Base-by-base conservation (phyloP, 169 alveolate genomes). In the Amoebophrya sp. region DNA sequence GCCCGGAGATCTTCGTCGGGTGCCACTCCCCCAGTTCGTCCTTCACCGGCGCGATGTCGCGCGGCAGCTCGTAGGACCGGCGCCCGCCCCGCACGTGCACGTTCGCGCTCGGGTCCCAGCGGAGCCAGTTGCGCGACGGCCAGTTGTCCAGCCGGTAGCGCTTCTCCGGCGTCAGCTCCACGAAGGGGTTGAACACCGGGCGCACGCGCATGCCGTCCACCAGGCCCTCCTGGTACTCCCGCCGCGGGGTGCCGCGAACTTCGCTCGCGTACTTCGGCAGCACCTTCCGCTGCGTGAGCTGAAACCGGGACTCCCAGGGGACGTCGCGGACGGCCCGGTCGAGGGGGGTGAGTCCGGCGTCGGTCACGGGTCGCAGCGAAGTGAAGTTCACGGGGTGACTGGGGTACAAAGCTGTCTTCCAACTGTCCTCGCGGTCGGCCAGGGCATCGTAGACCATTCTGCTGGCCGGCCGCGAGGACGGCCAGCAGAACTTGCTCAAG, bases 21-120 rank as follows among this genome's bases (percentile, higher is more conserved):
- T 96, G 98, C 93, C 95, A 94, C 48, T 94, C 96, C 26, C 98
- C 98, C 0, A 96, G 94, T 90, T 96, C 98, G 90, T 96, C 98
- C 90, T 95, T 96, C 48, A 91, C 69, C 34, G 98, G 97, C 88
- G 94, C 58, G 87, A 96, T 91, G 58, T 95, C 95, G 91, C 89
- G 91, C 16, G 98, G 98, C 0, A 96, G 92, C 40, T 94, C 93
- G 89, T 95, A 94, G 40, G 95, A 92, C 91, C 96, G 93, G 58
- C 96, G 90, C 39, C 98, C 95, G 34, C 98, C 98, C 45, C 98
- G 87, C n/a, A 94, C 96, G 88, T 93, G 94, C 69, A 96, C 94
- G 89, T 93, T 91, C 50, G 88, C 78, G 41, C 93, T 70, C 0
- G 98, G 98, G 88, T 93, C 90, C 96, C 97, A 96, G 70, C 94